Percentiles rank a stretch among this genome's conserved stretches.
Evolutionary conservation across 768 basidiomycete genomes (phyloP).

Genomic region (Chalciporus pseudorubinellus): DNA sequence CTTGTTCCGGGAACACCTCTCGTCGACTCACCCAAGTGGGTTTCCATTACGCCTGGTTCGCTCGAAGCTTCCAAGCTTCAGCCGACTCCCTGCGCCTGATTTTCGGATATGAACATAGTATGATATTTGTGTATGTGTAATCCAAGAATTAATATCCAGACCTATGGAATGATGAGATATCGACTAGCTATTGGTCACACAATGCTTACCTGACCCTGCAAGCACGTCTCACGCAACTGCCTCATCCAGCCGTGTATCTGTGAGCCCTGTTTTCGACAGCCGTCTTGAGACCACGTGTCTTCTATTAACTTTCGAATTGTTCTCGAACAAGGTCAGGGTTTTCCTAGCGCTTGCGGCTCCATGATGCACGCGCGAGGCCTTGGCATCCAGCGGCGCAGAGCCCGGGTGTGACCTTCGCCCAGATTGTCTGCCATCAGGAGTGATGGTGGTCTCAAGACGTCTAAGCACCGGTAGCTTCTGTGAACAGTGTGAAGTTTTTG

Average conservation of each 20-base stretch:
- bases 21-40: not conserved
- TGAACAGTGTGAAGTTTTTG: slow-evolving; percentile 6
- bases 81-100: slow-evolving; percentile 12
- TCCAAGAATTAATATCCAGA: slow-evolving; percentile 23
- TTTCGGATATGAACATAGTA: slow-evolving; percentile 25
- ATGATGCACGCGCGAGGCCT: slow-evolving; percentile 17
- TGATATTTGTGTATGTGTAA: slow-evolving; percentile 11
- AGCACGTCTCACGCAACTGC: slow-evolving; percentile 8
- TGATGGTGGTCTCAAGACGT: slow-evolving; percentile 48
- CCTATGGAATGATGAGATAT: slow-evolving; percentile 6
- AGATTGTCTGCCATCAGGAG: slow-evolving; percentile 41
- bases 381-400: slow-evolving; percentile 26
- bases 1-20: not conserved
- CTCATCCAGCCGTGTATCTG: not conserved
- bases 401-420: slow-evolving; percentile 26
- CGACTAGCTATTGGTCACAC: slow-evolving; percentile 1
- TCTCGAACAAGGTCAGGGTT: slow-evolving; percentile 10
- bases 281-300: slow-evolving; percentile 10
- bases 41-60: slow-evolving; percentile 4
- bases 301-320: slow-evolving; percentile 8
- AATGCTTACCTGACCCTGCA: slow-evolving; percentile 13
- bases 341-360: slow-evolving; percentile 20
- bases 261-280: not conserved
- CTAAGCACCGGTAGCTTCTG: slow-evolving; percentile 36
- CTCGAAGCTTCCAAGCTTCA: not conserved